phyloP scores from a whole-genome alignment of 768 basidiomycete species.

The Hirschioporus abietinus region DNA sequence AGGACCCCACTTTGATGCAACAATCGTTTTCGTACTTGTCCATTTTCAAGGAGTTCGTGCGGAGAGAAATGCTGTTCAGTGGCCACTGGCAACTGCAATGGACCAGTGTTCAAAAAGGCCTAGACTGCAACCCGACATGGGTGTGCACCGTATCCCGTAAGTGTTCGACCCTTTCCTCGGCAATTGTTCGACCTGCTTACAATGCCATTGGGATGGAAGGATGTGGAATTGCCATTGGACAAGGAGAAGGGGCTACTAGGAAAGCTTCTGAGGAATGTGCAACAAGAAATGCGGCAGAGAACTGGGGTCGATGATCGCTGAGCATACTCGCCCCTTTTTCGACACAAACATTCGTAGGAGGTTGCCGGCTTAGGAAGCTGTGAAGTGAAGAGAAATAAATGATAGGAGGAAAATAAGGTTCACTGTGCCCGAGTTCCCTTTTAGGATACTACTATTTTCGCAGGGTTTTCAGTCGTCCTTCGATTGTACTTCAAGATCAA shows the following conservation, averaged over 20 bases:
- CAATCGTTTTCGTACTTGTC: neutral
- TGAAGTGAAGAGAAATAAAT: neutral
- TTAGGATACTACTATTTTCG: neutral
- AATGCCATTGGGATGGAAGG: neutral
- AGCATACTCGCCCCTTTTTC: neutral
- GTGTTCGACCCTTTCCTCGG: neutral
- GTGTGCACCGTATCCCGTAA: neutral
- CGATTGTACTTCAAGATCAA: no score
- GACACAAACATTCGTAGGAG: neutral
- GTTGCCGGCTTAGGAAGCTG: no score
- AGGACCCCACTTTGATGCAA: neutral
- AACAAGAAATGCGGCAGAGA: neutral
- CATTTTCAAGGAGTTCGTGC: neutral
- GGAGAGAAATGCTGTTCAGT: neutral
- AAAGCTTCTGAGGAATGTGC: neutral
- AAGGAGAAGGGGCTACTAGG: neutral
- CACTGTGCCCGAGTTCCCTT: neutral
- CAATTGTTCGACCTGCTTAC: neutral
- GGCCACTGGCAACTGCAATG: neutral
- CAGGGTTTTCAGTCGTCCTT: no score
- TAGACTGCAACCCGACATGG: neutral
- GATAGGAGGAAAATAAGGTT: neutral
- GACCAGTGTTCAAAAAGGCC: neutral
- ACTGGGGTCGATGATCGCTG: neutral
- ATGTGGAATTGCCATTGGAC: neutral